Evolutionary conservation across 176 grass and related monocot genomes (phyloP), one percentile per base, ranked within the genome.

Genomic region (Dendrocalamus sinicus): DNA sequence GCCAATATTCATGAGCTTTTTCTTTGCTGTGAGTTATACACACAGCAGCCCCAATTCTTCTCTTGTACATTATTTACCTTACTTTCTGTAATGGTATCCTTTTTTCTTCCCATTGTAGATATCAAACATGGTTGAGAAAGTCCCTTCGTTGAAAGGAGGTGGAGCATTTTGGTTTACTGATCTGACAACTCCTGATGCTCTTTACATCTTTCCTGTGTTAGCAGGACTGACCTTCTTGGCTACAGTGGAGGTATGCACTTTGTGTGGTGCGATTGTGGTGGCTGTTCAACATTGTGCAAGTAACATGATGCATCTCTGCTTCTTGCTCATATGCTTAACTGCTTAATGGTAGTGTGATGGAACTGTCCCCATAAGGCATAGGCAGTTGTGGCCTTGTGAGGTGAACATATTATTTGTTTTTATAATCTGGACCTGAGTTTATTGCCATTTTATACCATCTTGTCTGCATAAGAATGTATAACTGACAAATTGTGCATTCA

Each of bases 161-260:
- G 96, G 96, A 72, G 46, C 85, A 68, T 84, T 92, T 77, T 98
- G 93, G 96, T 96, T 95, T 92, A 95, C 96, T 79, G 96, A 98
- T 83, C 78, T 98, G 86, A 96, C 96, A 22, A 91, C 91, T 46
- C 91, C 91, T 32, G 96, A 98, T 75, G 28, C 86, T 65, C 87
- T 91, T 81, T 95, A 92, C 75, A 32, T 95, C 46, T 69, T 92
- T 53, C 96, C 93, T 35, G 93, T 92, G 68, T 87, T 98, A 86
- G 91, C 93, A 75, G 87, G 16, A 80, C 83, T 98, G 73, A 86
- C 78, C 60, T 89, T 94, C 75, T 87, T 91, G 81, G 90, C 54
- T 44, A 96, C 91, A 78, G 88, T 96, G 37, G 96, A 98, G 96
- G 96, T 98, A 94, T 75, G 64, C 77, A 81, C 44, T 84, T 69